Percentiles rank a stretch among this genome's conserved stretches.
Conservation (phyloP, 768 basidiomycete genomes). For the Tricholoma furcatifolium region DNA sequence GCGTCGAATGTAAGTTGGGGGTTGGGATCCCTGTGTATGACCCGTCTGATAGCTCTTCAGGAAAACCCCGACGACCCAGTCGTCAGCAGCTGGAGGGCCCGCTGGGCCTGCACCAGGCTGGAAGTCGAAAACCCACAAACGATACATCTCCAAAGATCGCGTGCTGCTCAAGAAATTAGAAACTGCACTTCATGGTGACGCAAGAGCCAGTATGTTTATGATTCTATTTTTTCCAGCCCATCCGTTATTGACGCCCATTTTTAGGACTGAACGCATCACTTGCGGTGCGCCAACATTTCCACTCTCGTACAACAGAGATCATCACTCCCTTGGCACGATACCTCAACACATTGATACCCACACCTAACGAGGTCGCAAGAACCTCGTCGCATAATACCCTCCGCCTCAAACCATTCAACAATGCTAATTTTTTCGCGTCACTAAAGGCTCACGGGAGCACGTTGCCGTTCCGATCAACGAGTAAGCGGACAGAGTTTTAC, state of each 20-base stretch:
- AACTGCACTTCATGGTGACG: constrained; percentile 48
- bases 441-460: constrained; percentile 68
- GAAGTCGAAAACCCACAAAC: constrained; percentile 76
- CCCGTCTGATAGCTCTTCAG: neutral
- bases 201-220: constrained; percentile 47
- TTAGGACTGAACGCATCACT: constrained; percentile 63
- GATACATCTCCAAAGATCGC: constrained; percentile 85
- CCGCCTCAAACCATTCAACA: constrained; percentile 70
- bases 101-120: constrained; percentile 69
- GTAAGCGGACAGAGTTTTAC: constrained; percentile 72
- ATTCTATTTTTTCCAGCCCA: neutral
- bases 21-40: no score
- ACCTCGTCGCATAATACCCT: constrained; percentile 26
- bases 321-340: constrained; percentile 91
- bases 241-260: constrained; percentile 3
- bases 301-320: constrained; percentile 79
- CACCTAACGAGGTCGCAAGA: constrained; percentile 51
- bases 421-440: constrained; percentile 66
- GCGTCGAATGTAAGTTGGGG: constrained; percentile 35
- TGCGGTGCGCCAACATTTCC: constrained; percentile 77
- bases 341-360: constrained; percentile 83
- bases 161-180: constrained; percentile 72
- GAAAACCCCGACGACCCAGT: constrained; percentile 15
- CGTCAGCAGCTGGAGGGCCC: constrained; percentile 24
- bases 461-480: constrained; percentile 70